A percentile compares a stretch with the other conserved stretches of the same genome.
Evolutionary conservation across 78 protist genomes (phyloP).

Genomic region (Acrasis kona): DNA sequence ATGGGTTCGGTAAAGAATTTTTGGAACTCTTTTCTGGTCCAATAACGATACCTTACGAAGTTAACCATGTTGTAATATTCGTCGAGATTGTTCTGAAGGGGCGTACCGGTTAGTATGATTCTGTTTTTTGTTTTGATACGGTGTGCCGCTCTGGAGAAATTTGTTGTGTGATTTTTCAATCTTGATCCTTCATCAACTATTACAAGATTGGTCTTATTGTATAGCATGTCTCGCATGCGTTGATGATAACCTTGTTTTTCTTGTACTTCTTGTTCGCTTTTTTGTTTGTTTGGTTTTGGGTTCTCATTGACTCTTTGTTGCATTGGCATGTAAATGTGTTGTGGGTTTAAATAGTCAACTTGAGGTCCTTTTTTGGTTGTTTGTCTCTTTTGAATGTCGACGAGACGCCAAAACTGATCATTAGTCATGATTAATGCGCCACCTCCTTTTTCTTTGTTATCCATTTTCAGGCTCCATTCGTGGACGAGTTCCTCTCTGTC

Average conservation of each 20-base stretch:
- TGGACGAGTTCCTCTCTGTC: no score
- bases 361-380: no score
- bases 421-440: background rate
- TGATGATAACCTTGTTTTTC: background rate
- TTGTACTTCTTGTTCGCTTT: background rate
- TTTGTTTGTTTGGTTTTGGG: background rate
- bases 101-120: conserved; percentile 73
- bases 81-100: conserved; percentile 70
- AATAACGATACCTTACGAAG: conserved; percentile 34
- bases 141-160: background rate
- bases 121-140: background rate
- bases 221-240: background rate
- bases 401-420: conserved; percentile 1
- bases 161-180: conserved; percentile 24
- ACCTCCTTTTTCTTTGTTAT: background rate
- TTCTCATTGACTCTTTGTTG: background rate
- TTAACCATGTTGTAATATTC: conserved; percentile 77
- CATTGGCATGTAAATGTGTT: no score
- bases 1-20: conserved; percentile 41
- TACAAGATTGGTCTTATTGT: conserved; percentile 20
- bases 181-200: conserved; percentile 70
- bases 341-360: no score
- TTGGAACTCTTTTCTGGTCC: conserved; percentile 20
- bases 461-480: conserved; percentile 3
- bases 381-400: background rate